Percentiles rank a stretch among this genome's conserved stretches.
These are phyloP conservation scores for Magnaporthiopsis rhizophila DNA, from an alignment of 2,329 filamentous ascomycete genomes.

Conservation along the genomic window DNA sequence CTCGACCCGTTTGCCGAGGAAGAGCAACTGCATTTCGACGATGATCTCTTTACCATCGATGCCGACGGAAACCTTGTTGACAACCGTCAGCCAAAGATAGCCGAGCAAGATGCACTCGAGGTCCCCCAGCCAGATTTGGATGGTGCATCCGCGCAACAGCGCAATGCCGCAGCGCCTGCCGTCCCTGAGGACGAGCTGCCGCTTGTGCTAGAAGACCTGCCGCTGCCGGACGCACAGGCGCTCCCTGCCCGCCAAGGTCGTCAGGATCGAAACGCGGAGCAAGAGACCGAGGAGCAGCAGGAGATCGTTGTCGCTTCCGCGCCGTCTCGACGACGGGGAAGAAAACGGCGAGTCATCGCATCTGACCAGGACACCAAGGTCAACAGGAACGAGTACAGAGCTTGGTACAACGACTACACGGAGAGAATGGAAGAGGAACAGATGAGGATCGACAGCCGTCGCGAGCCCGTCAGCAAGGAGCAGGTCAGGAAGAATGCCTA, in stretches of 20 bases:
- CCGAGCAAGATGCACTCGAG: neutral
- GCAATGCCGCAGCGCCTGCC: constrained; percentile 7
- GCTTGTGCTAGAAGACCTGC: neutral
- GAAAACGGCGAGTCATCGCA: constrained; percentile 7
- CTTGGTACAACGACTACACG: constrained; percentile 12
- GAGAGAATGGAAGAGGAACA: constrained; percentile 12
- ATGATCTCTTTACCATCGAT: constrained; percentile 25
- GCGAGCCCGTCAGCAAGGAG: constrained; percentile 8
- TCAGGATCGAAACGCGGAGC: neutral
- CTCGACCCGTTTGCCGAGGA: constrained; percentile 40
- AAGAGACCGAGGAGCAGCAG: constrained; percentile 9
- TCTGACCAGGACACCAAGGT: constrained; percentile 15
- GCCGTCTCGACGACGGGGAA: constrained; percentile 3
- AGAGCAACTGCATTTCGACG: constrained; percentile 28
- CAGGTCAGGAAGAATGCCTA: constrained; percentile 11
- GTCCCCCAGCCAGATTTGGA: constrained; percentile 1
- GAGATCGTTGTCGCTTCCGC: constrained; percentile 2
- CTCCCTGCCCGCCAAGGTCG: neutral
- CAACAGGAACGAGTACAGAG: constrained; percentile 13
- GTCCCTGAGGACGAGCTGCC: constrained; percentile 3
- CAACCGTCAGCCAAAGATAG: constrained; percentile 6
- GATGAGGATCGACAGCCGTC: neutral
- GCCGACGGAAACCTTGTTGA: constrained; percentile 15
- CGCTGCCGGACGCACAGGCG: constrained; percentile 6
- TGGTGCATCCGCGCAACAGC: neutral